These are phyloP conservation scores for Neonectria hederae DNA, from an alignment of 2,329 filamentous ascomycete genomes.

Conservation along the genomic window DNA sequence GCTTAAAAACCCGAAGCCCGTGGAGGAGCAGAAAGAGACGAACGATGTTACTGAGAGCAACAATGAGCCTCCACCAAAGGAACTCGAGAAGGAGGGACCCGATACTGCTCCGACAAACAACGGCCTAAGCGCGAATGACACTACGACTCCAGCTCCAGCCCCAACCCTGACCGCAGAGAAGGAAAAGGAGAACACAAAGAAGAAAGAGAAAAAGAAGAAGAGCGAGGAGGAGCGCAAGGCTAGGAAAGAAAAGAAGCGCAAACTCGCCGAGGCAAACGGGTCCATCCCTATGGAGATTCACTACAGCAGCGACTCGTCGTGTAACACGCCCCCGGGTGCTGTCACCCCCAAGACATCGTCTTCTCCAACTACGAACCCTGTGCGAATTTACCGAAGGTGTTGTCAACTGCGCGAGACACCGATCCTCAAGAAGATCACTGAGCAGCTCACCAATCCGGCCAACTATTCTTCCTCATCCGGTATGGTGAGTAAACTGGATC, in stretches of 20 bases:
- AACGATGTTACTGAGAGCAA: slow-evolving; percentile 52
- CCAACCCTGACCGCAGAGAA: slow-evolving; percentile 21
- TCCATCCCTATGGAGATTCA: slow-evolving; percentile 85
- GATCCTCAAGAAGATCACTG: slow-evolving; percentile 89
- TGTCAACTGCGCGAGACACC: slow-evolving; percentile 94
- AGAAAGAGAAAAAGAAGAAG: slow-evolving; percentile 96
- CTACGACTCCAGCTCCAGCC: slow-evolving; percentile 26
- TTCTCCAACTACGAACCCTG: slow-evolving; percentile 85
- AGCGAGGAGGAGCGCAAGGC: slow-evolving; percentile 94
- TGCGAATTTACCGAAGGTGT: slow-evolving; percentile 91
- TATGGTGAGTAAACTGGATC: slow-evolving; percentile 82
- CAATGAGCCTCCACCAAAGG: slow-evolving; percentile 52
- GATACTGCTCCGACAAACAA: slow-evolving; percentile 38
- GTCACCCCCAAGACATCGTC: slow-evolving; percentile 42
- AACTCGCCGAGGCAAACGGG: slow-evolving; percentile 87
- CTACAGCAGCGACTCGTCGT: slow-evolving; percentile 69
- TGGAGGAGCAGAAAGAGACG: slow-evolving; percentile 60
- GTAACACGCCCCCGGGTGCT: slow-evolving; percentile 32
- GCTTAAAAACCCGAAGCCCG: slow-evolving; percentile 71
- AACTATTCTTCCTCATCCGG: slow-evolving; percentile 74
- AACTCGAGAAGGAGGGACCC: slow-evolving; percentile 50
- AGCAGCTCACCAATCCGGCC: slow-evolving; percentile 80
- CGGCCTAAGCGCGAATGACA: slow-evolving; percentile 37
- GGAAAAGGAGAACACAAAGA: slow-evolving; percentile 65
- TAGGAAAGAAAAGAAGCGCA: slow-evolving; percentile 87